Conservation (phyloP, 495 filamentous ascomycete genomes). For the Trichoderma erinaceum region DNA sequence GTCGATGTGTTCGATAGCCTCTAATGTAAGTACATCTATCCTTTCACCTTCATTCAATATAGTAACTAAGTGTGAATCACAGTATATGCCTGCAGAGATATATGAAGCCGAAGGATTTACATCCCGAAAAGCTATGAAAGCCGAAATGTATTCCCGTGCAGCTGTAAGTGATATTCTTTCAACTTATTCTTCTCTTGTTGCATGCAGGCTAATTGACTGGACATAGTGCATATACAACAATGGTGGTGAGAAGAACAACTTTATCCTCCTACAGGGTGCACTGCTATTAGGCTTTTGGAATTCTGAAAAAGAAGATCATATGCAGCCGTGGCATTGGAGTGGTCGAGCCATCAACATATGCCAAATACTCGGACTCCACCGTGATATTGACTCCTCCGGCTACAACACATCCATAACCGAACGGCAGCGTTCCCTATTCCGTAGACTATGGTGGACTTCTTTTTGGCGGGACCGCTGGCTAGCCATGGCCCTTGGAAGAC, state of each 20-base stretch:
- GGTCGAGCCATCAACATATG: neutral
- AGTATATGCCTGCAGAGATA: neutral
- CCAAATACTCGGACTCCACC: neutral
- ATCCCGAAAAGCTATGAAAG: neutral
- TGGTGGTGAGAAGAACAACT: slow-evolving; percentile 6
- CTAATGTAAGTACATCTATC: neutral
- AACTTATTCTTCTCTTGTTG: neutral
- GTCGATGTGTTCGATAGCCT: neutral
- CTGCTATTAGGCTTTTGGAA: slow-evolving; percentile 1
- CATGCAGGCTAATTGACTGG: neutral
- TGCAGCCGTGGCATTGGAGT: slow-evolving; percentile 9
- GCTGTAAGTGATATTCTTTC: neutral
- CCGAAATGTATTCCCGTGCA: neutral
- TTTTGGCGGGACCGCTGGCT: slow-evolving; percentile 9
- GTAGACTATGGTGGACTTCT: neutral
- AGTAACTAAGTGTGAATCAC: neutral
- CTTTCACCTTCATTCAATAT: neutral
- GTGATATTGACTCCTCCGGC: neutral
- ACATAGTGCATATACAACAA: slow-evolving; percentile 3
- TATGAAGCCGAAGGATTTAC: neutral
- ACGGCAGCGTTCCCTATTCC: neutral
- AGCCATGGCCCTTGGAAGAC: neutral
- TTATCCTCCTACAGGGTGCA: neutral
- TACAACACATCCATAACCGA: slow-evolving; percentile 6
- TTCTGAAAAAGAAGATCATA: neutral